phyloP scores from a whole-genome alignment of 2,329 filamentous ascomycete species.

The Periconia digitata region DNA sequence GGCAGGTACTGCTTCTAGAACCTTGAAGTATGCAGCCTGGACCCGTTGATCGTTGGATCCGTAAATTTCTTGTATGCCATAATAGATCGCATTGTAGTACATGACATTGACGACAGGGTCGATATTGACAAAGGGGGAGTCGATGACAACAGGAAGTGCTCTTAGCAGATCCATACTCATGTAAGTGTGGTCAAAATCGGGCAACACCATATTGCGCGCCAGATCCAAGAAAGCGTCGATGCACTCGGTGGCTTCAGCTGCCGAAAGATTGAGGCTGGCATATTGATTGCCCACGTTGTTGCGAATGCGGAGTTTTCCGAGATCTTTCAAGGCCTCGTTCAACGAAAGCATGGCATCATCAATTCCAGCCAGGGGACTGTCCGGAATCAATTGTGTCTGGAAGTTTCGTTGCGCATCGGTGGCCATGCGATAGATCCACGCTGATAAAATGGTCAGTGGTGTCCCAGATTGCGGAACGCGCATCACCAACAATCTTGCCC shows the following conservation, averaged over 20 bases:
- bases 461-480: neutral
- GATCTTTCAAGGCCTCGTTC: constrained; percentile 28
- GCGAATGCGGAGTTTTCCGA: constrained; percentile 27
- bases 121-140: constrained; percentile 28
- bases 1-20: constrained; percentile 26
- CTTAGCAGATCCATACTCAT: neutral
- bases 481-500: constrained; percentile 23
- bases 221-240: constrained; percentile 23
- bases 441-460: constrained; percentile 10
- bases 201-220: constrained; percentile 18
- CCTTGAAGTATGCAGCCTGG: constrained; percentile 27
- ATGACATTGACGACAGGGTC: constrained; percentile 27
- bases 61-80: constrained; percentile 19
- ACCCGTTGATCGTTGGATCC: constrained; percentile 16
- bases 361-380: constrained; percentile 7
- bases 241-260: constrained; percentile 19
- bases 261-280: constrained; percentile 12
- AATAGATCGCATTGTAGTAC: constrained; percentile 32
- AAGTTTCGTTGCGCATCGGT: constrained; percentile 26
- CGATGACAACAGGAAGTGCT: constrained; percentile 22
- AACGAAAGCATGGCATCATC: constrained; percentile 29
- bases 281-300: constrained; percentile 7
- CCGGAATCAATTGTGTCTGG: constrained; percentile 20
- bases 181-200: constrained; percentile 6
- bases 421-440: constrained; percentile 33